These are phyloP conservation scores for Leishmania braziliensis DNA, from an alignment of 208 protist genomes.

Conservation along the genomic window DNA sequence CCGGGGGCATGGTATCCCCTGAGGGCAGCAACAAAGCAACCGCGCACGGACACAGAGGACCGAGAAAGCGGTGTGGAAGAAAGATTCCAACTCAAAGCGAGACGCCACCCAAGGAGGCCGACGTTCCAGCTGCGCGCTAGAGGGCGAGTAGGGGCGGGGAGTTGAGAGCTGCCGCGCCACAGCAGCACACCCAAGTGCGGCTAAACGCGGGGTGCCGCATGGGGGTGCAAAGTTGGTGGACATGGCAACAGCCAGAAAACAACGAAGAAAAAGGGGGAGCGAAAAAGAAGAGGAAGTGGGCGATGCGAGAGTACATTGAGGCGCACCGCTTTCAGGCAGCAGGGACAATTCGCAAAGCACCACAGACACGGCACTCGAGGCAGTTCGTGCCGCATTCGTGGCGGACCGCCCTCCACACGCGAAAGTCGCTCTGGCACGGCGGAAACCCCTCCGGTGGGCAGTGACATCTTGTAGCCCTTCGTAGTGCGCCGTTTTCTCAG, in stretches of 20 bases:
- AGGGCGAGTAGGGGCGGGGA: background rate
- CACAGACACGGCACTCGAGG: no score
- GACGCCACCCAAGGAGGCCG: background rate
- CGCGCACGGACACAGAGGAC: background rate
- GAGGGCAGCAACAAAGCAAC: background rate
- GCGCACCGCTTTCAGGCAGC: background rate
- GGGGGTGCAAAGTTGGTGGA: background rate
- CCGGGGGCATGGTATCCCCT: background rate
- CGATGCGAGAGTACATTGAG: background rate
- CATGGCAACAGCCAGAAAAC: background rate
- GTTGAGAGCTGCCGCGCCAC: background rate
- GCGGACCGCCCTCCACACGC: no score
- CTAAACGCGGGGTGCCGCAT: background rate
- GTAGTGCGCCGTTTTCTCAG: background rate
- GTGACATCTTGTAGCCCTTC: no score
- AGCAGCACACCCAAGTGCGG: background rate
- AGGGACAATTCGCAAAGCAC: background rate
- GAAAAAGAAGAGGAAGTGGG: background rate
- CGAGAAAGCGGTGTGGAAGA: background rate
- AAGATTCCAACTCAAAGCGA: background rate
- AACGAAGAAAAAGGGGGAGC: background rate
- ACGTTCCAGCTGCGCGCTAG: background rate
- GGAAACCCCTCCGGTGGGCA: no score
- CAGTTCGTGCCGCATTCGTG: no score
- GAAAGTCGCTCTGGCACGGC: no score